A percentile compares a stretch with the other conserved stretches of the same genome.
phyloP scores from a whole-genome alignment of 352 stramenopile genomes.

The Phytophthora pinifolia region DNA sequence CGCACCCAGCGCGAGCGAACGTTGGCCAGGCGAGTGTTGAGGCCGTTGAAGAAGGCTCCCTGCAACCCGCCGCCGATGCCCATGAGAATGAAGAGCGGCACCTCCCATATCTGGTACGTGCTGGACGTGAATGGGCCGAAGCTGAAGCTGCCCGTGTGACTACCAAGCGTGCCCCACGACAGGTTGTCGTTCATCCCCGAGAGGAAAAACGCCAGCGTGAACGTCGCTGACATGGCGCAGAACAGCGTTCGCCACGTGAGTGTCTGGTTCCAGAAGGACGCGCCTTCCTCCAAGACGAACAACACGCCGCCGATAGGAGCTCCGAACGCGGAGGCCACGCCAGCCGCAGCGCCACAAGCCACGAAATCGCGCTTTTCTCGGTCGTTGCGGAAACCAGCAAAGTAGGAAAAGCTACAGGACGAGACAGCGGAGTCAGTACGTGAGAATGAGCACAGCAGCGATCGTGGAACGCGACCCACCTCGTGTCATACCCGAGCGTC shows the following conservation, averaged over 20 bases:
- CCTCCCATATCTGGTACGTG: slow-evolving; percentile 84
- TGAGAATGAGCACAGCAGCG: too few species aligned
- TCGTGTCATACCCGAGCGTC: slow-evolving; percentile 70
- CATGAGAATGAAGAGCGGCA: slow-evolving; percentile 89
- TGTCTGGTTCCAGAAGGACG: slow-evolving; percentile 86
- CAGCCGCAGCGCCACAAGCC: slow-evolving; percentile 82
- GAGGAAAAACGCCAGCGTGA: slow-evolving; percentile 79
- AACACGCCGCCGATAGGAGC: slow-evolving; percentile 89
- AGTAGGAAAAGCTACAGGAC: slow-evolving; percentile 70
- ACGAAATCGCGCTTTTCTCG: slow-evolving; percentile 89
- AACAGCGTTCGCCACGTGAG: slow-evolving; percentile 87
- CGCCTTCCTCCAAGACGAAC: slow-evolving; percentile 84
- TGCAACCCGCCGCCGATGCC: slow-evolving; percentile 81
- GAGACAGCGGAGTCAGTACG: slow-evolving; percentile 1
- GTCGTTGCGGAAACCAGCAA: slow-evolving; percentile 89
- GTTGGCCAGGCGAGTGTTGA: slow-evolving; percentile 55
- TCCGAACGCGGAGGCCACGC: slow-evolving; percentile 90
- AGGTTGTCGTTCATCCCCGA: slow-evolving; percentile 77
- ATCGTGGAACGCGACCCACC: too few species aligned
- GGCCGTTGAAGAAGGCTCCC: slow-evolving; percentile 80
- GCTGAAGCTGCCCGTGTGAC: slow-evolving; percentile 70
- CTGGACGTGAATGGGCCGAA: slow-evolving; percentile 71
- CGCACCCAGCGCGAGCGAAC: slow-evolving; percentile 63
- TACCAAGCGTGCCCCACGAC: slow-evolving; percentile 73
- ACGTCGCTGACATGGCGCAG: slow-evolving; percentile 87